Conservation (phyloP, 1,284 basidiomycete genomes). For the Trichosporon ovoides region DNA sequence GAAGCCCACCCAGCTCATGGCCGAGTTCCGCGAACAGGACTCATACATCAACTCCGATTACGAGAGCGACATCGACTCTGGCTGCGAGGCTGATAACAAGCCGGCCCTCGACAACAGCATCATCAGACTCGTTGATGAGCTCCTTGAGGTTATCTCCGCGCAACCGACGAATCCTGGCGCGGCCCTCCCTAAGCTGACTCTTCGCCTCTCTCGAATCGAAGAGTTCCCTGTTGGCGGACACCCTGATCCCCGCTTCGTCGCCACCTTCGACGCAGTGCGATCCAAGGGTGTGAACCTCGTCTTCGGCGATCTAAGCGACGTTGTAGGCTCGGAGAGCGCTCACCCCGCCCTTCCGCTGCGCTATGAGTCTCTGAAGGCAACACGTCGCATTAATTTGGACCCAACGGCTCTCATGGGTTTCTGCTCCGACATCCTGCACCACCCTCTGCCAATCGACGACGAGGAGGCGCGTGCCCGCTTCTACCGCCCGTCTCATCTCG, state of each 20-base stretch:
- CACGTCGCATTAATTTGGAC: constrained; percentile 63
- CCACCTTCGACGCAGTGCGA: constrained; percentile 53
- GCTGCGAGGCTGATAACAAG: constrained; percentile 50
- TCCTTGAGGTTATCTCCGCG: constrained; percentile 48
- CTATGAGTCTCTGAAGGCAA: constrained; percentile 44
- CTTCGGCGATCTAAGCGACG: constrained; percentile 56
- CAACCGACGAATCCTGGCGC: constrained; percentile 26
- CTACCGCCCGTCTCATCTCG: constrained; percentile 44
- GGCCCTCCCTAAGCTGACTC: constrained; percentile 50
- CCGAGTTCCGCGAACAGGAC: constrained; percentile 75
- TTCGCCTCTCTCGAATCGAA: constrained; percentile 63
- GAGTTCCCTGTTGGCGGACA: constrained; percentile 47
- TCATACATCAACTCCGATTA: constrained; percentile 58
- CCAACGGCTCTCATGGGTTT: constrained; percentile 74
- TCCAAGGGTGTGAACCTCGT: constrained; percentile 54
- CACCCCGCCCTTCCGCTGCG: constrained; percentile 66
- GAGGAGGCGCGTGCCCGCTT: constrained; percentile 59
- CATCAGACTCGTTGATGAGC: constrained; percentile 34
- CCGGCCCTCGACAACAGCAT: constrained; percentile 23
- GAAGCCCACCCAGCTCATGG: constrained; percentile 65
- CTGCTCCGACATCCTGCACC: constrained; percentile 72
- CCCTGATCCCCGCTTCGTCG: constrained; percentile 57
- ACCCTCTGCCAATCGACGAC: constrained; percentile 57
- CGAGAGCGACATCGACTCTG: constrained; percentile 20
- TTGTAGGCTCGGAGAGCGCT: constrained; percentile 54